phyloP scores from a whole-genome alignment of 306 rosid species.

The Fragaria iinumae region DNA sequence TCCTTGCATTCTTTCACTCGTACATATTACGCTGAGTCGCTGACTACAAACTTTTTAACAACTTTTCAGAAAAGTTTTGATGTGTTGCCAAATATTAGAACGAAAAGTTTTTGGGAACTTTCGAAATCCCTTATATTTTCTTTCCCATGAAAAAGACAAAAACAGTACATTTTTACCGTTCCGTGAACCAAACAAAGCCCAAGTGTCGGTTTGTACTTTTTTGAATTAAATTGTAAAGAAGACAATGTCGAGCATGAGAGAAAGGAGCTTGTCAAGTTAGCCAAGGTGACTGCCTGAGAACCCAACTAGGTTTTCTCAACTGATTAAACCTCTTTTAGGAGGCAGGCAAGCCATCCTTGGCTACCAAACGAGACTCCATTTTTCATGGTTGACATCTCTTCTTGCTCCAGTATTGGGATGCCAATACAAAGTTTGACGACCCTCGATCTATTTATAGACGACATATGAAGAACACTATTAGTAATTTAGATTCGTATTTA shows the following conservation, averaged over 20 bases:
- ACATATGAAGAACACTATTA: neutral
- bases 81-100: too few species aligned
- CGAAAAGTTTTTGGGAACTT: too few species aligned
- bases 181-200: too few species aligned
- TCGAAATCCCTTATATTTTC: too few species aligned
- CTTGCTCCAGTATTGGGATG: neutral
- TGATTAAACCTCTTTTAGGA: neutral
- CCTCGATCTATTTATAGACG: conserved; percentile 1
- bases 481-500: neutral
- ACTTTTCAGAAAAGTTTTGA: too few species aligned
- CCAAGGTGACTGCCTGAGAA: conserved; percentile 7
- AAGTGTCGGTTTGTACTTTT: too few species aligned
- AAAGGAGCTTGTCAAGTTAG: conserved; percentile 7
- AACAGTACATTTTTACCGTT: too few species aligned
- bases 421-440: neutral
- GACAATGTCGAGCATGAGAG: neutral
- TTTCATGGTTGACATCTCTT: conserved; percentile 16
- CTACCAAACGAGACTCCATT: conserved; percentile 6
- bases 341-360: conserved; percentile 12
- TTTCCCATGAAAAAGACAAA: too few species aligned
- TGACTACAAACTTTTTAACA: too few species aligned
- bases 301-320: neutral
- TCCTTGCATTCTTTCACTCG: too few species aligned
- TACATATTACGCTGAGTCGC: too few species aligned
- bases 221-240: neutral